Evolutionary conservation across 2,329 filamentous ascomycete species (phyloP), one percentile per base, ranked within the genome.

Genomic region (Penicillium sclerotiorum): DNA sequence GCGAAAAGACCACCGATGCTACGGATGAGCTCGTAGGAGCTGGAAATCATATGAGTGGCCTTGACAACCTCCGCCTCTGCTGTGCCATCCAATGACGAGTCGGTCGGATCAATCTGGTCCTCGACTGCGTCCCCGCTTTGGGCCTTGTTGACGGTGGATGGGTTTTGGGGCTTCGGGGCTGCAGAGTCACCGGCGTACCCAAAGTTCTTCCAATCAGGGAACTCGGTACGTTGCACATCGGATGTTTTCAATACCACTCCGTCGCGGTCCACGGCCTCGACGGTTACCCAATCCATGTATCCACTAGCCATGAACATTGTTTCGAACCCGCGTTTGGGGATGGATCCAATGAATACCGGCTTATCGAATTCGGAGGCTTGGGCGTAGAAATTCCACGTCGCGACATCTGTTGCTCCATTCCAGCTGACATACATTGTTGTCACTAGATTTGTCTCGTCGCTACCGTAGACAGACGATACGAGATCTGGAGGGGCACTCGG

Each of bases 381-480:
- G 13, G 53, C 67, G 35, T 66, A 66, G 48, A 73, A 68, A 1
- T 62, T 59, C 68, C 70, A 74, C 5, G 12, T 37, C 2, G 49
- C 57, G 5, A 74, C 59, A 20, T 73, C 69, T 1, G 71, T 74
- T 8, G 71, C 71, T 1, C 71, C 72, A 35, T 73, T 67, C 64
- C 64, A 67, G 50, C 64, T 67, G 28, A 73, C 64, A 53, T 71
- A 62, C 43, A 67, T 49, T 3, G 63, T 61, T 0, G 65, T 71
- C 5, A 60, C 58, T 30, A 65, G 46, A 9, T 65, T 61, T 0
- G 59, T 52, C 13, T 52, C 51, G 9, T 57, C 47, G 3, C 63
- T 63, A 4, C 68, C 68, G 18, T 57, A 61, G 1, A 63, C 65
- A 2, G 62, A 62, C 5, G 67, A 57, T 15, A 65, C 64, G 6